Evolutionary conservation across 1,284 basidiomycete species (phyloP).

Genomic region (Xerocomus minutiporus): DNA sequence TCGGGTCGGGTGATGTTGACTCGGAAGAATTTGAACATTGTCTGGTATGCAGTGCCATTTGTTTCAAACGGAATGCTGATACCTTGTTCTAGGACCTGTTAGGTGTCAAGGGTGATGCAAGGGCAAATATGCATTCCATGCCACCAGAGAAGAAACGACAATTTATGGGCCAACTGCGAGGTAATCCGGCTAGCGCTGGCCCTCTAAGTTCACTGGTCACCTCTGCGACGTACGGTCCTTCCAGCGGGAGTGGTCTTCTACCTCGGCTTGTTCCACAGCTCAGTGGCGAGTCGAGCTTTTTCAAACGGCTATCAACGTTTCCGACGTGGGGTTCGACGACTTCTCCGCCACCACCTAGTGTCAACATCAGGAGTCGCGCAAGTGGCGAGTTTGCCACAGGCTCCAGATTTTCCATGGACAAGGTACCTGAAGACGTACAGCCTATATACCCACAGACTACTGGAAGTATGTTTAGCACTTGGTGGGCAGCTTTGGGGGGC

Average conservation of each 20-base stretch:
- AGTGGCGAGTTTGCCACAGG: slow-evolving; percentile 38
- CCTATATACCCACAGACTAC: slow-evolving; percentile 63
- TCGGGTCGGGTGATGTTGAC: slow-evolving; percentile 43
- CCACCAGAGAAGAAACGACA: slow-evolving; percentile 65
- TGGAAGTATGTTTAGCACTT: slow-evolving; percentile 70
- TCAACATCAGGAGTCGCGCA: slow-evolving; percentile 32
- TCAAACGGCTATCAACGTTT: slow-evolving; percentile 69
- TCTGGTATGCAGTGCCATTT: slow-evolving; percentile 47
- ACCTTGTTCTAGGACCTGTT: slow-evolving; percentile 54
- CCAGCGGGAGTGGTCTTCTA: slow-evolving; percentile 50
- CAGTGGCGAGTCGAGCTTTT: slow-evolving; percentile 62
- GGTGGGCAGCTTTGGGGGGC: slow-evolving; percentile 65
- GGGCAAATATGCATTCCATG: slow-evolving; percentile 63
- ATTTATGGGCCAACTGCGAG: slow-evolving; percentile 52
- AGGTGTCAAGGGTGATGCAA: slow-evolving; percentile 67
- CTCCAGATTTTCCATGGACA: slow-evolving; percentile 24
- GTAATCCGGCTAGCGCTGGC: slow-evolving; percentile 11
- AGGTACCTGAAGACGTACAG: slow-evolving; percentile 32
- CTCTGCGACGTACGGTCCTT: slow-evolving; percentile 56
- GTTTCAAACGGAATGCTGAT: neutral
- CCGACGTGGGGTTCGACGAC: slow-evolving; percentile 53
- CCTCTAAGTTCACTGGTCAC: slow-evolving; percentile 33
- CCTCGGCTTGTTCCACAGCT: slow-evolving; percentile 63
- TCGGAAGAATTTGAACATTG: slow-evolving; percentile 52
- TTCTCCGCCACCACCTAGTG: slow-evolving; percentile 24